Evolutionary conservation across 176 grass and related monocot species (phyloP).

Genomic region (Rhipidocladum racemiflorum): DNA sequence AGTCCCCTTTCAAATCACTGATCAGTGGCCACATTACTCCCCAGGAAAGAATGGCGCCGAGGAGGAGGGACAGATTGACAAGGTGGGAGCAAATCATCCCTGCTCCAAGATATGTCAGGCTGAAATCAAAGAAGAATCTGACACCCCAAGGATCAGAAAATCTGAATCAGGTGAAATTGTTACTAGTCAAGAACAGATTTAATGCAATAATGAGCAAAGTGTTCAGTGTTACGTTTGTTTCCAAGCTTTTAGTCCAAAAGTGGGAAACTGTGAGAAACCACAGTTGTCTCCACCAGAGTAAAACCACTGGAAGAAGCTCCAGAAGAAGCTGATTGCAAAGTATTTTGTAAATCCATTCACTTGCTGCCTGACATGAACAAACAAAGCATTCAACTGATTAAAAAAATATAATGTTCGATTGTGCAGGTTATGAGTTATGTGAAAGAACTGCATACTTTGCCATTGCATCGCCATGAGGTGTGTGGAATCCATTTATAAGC

Average conservation of each 20-base stretch:
- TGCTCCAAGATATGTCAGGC: conserved; percentile 92
- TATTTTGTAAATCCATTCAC: conserved; percentile 84
- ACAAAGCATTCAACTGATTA: not conserved
- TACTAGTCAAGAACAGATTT: not conserved
- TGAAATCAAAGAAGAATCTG: conserved; percentile 98
- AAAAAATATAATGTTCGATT: not conserved
- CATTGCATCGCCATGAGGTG: conserved; percentile 69
- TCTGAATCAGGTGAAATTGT: conserved; percentile 25
- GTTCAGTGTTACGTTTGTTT: conserved; percentile 66
- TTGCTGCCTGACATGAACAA: conserved; percentile 63
- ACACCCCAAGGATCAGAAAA: conserved; percentile 23
- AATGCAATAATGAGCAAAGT: conserved; percentile 6
- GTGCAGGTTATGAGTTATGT: not conserved
- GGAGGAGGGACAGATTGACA: conserved; percentile 83
- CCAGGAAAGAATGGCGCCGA: conserved; percentile 85
- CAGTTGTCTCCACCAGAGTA: conserved; percentile 81
- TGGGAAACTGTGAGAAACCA: conserved; percentile 93
- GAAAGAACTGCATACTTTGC: conserved; percentile 59
- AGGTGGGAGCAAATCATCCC: conserved; percentile 98
- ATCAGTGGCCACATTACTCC: conserved; percentile 98
- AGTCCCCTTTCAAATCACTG: conserved; percentile 64
- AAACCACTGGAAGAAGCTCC: conserved; percentile 99
- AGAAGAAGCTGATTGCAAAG: conserved; percentile 84
- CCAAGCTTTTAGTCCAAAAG: conserved; percentile 87
- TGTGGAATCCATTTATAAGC: conserved; percentile 99